These are phyloP conservation scores for Micractinium sp. DNA, from an alignment of 139 green algal species.

Conservation along the genomic window DNA sequence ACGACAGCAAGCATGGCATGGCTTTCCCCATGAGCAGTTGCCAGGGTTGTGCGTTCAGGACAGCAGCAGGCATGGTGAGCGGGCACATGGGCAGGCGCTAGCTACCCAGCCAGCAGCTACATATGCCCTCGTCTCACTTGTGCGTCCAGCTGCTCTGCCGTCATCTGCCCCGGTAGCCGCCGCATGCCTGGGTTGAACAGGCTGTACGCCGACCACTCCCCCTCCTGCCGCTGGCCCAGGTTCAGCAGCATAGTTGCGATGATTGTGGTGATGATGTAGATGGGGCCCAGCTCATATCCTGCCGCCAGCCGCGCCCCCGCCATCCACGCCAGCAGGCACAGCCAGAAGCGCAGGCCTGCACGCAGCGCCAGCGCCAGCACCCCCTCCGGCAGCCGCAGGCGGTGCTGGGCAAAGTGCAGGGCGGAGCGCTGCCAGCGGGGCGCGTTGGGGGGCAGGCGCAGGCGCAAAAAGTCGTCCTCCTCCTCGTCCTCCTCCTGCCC, in stretches of 20 bases:
- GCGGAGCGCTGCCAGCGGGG: not conserved
- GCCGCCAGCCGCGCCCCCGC: conserved; percentile 33
- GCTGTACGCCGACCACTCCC: conserved; percentile 49
- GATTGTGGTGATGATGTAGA: conserved; percentile 42
- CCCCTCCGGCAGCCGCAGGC: conserved; percentile 43
- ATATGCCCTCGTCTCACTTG: conserved; percentile 51
- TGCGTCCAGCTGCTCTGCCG: conserved; percentile 55
- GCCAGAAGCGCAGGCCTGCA: conserved; percentile 30
- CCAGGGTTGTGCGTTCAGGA: too few relatives aligned
- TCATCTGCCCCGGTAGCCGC: conserved; percentile 61
- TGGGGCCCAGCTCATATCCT: conserved; percentile 31
- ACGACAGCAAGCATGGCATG: too few relatives aligned
- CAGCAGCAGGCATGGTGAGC: too few relatives aligned
- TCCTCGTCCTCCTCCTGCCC: conserved; percentile 19
- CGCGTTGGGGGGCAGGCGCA: conserved; percentile 15
- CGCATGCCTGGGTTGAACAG: conserved; percentile 59
- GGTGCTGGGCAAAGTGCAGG: conserved; percentile 22
- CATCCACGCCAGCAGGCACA: conserved; percentile 49
- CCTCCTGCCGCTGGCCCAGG: conserved; percentile 52
- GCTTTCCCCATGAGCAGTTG: too few relatives aligned
- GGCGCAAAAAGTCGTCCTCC: not conserved
- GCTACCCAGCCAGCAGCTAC: not conserved
- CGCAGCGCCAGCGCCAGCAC: conserved; percentile 37
- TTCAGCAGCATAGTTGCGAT: conserved; percentile 60
- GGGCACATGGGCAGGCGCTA: too few relatives aligned